Evolutionary conservation across 768 basidiomycete genomes (phyloP), one percentile per base, ranked within the genome.

Genomic region (Kondoa malvinella): DNA sequence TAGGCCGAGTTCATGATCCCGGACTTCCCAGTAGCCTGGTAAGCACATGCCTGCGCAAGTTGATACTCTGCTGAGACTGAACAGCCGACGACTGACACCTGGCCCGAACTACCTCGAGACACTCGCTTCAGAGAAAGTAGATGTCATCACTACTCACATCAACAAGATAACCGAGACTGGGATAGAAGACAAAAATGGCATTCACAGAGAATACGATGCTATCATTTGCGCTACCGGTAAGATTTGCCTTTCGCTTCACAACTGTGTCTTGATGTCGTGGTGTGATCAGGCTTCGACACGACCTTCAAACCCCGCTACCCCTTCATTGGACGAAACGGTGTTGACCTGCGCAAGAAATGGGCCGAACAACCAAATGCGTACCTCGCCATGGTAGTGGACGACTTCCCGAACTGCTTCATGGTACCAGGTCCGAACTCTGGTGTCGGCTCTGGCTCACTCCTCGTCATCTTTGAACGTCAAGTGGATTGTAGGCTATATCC

Each of bases 241-340:
- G 40, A 50, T 50, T 8, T 21, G 12, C 21, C 40, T 50, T 50
- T 50, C 40, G n/a, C n/a, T n/a, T n/a, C n/a, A n/a, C n/a, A n/a
- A n/a, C n/a, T n/a, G n/a, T n/a, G n/a, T n/a, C n/a, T n/a, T n/a
- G n/a, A n/a, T n/a, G n/a, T n/a, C n/a, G n/a, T n/a, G n/a, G n/a
- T n/a, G n/a, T n/a, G n/a, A n/a, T n/a, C n/a, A n/a, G n/a, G n/a
- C n/a, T n/a, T n/a, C n/a, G n/a, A n/a, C n/a, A n/a, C n/a, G n/a
- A n/a, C n/a, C n/a, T n/a, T 40, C 50, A 21, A 34, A n/a, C 56
- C 69, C 21, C 65, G 66, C 32, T 69, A 67, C 40, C 67, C 67
- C 14, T 25, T 69, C 21, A 63, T 69, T 34, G 69, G 69, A 29
- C 65, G 69, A 15, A 50, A 67, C 21, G 69, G 69, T 14, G 17